Base-by-base conservation (phyloP, 2,329 filamentous ascomycete genomes). In the Nothopassalora personata region DNA sequence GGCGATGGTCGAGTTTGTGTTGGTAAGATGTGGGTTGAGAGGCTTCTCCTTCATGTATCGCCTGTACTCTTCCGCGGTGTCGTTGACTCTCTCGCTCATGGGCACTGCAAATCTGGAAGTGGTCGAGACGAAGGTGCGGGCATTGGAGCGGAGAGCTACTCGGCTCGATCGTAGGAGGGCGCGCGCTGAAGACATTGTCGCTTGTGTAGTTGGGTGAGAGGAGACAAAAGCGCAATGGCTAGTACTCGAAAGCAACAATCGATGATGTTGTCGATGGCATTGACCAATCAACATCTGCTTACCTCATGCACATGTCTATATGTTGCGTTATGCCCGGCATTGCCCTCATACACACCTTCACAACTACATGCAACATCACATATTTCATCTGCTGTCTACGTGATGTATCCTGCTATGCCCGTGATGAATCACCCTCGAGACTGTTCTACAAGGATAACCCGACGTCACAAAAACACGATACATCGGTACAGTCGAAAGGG, bases 1-100 rank as follows among this genome's bases (percentile, higher is more conserved):
- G 58, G 80, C 77, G 68, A 86, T 83, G 10, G 84, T 86, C 8
- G 83, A 86, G 54, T 77, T 86, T 1, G 83, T 85, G 71, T 86
- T 86, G 33, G 85, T 85, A 71, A 87, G 75, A 67, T 84, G 81
- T 19, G 83, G 84, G 65, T 86, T 86, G 31, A 83, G 71, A 1
- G 80, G 75, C 74, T 82, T 86, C 61, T 81, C 77, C 31, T 73
- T 80, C 72, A 86, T 83, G 60, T 76, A 76, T 65, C 82, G 79
- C 64, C 83, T 79, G 70, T 84, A 80, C 52, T 78, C 77, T 55
- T 79, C 75, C 23, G 79, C 77, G 10, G 78, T 85, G 64, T 83
- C 79, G 60, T 83, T 79, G 61, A 72, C 74, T 60, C 79, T 76
- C 58, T 80, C 77, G 68, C 81, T 81, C 63, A 77, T 70, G 57